Evolutionary conservation across 352 stramenopile genomes (phyloP).

Genomic region (Globisporangium cylindrosporum): DNA sequence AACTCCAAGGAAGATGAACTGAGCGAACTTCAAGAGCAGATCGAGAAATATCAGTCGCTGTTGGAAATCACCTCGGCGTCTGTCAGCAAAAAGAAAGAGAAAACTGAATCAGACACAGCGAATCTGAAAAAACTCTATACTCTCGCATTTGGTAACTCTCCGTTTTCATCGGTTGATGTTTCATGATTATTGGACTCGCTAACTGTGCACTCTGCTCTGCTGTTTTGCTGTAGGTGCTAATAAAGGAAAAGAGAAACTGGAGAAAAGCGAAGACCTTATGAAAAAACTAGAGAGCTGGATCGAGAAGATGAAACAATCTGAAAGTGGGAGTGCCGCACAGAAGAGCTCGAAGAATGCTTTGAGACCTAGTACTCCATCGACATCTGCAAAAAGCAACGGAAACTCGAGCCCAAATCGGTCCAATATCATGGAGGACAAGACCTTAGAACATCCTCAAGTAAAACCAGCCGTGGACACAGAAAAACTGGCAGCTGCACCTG

Average conservation of each 20-base stretch:
- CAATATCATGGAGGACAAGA: neutral
- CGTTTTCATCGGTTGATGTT: no score
- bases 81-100: slow-evolving; percentile 19
- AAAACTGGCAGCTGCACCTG: neutral
- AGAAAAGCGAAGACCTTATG: slow-evolving; percentile 20
- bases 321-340: neutral
- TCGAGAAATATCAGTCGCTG: slow-evolving; percentile 81
- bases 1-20: slow-evolving; percentile 88
- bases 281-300: slow-evolving; percentile 29
- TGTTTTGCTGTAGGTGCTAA: slow-evolving; percentile 1
- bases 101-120: neutral
- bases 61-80: slow-evolving; percentile 48
- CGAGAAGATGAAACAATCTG: slow-evolving; percentile 2
- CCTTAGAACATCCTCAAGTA: neutral
- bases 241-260: slow-evolving; percentile 7
- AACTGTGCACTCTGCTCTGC: neutral
- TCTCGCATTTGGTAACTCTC: slow-evolving; percentile 13
- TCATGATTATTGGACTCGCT: neutral
- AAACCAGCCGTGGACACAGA: neutral
- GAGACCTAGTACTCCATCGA: neutral
- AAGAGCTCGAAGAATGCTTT: neutral
- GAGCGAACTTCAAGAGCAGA: slow-evolving; percentile 78
- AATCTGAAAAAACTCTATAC: slow-evolving; percentile 16
- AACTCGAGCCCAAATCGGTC: neutral
- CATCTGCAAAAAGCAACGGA: neutral